Base-by-base conservation (phyloP, 2,329 filamentous ascomycete genomes). In the Decorospora gaudefroyi region DNA sequence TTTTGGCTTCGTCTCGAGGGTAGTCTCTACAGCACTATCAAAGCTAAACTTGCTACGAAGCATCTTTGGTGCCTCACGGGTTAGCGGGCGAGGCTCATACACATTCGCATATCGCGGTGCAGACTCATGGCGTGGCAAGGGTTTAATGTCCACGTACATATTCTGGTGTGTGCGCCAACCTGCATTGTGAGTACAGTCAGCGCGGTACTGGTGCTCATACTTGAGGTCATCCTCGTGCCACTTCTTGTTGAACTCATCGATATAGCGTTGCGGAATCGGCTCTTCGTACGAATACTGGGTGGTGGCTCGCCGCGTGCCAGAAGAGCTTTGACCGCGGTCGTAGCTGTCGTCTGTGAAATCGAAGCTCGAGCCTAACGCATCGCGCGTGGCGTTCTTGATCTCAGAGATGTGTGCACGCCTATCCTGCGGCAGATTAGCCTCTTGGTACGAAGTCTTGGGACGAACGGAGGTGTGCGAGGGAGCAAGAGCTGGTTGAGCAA, bases 171-270 rank as follows among this genome's bases (percentile, higher is more conserved):
- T 13, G 4, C 21, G 15, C 13, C 33, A 15, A 19, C 18, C 22
- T 15, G 22, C 22, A 22, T 22, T 6, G 1, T 4, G n/a, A 1
- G 10, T 16, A 19, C 29, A 11, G 21, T 13, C 29, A 11, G 26
- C n/a, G 19, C 3, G 13, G 17, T 23, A 28, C 23, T 29, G 39
- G 4, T 28, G 23, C 7, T 27, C 26, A 36, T 49, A 22, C 10
- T 38, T 42, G 7, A 42, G 42, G 11, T 55, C 46, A 12, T 53
- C 42, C 19, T 53, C 49, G 19, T 44, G 35, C 46, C 49, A 57
- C n/a, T 19, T 23, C 9, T 38, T 18, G 7, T 53, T 46, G 37
- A 51, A 57, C 32, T 61, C 56, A 13, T 56, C 34, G 3, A 51
- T 25, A 29, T 59, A 60, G 12, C 40, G 27, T 6, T 51, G 35